Evolutionary conservation across 441 rosid species (phyloP), one percentile per base, ranked within the genome.

Genomic region (Flueggea neowawraea): DNA sequence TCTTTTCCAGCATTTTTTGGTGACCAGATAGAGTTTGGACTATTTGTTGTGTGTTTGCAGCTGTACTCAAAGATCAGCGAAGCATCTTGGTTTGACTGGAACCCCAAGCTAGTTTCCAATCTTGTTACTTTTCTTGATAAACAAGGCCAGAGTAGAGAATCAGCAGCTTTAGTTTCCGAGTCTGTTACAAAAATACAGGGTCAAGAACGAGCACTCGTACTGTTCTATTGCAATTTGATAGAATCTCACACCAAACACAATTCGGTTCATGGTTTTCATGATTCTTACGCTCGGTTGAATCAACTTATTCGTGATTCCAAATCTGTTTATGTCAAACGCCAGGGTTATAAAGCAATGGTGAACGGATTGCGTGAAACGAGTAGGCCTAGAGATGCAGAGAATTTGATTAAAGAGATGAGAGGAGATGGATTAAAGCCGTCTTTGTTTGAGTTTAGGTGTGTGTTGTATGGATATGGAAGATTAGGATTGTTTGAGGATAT

Each of bases 71-170:
- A 75, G 69, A 86, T 94, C 12, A 73, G 69, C 51, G 77, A 90
- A 73, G 78, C 90, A 14, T 61, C 87, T 0, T 94, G 97, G 98
- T 90, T 85, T 62, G 65, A 77, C 61, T 94, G 98, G 98, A 87
- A 94, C 55, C 81, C 93, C 0, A 88, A 85, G 82, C 74, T 94
- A 54, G 82, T 80, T 5, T 93, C 97, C 6, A 75, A 87, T 12
- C 75, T 94, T 62, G 67, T 75, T 39, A 83, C 95, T 28, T 67
- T 75, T 51, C 85, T 94, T 36, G 80, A 80, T 61, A 87, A 74
- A 53, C 93, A 72, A 67, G 91, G 88, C 61, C 68, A 48, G 8
- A 45, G 62, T 44, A 52, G 15, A 4, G 93, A 85, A 60, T 78
- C 86, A 50, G 69, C 76, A 54, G 57, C 78, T 65, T 62, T 90